Base-by-base conservation (phyloP, 2,329 filamentous ascomycete species). In the Fusarium miscanthi region DNA sequence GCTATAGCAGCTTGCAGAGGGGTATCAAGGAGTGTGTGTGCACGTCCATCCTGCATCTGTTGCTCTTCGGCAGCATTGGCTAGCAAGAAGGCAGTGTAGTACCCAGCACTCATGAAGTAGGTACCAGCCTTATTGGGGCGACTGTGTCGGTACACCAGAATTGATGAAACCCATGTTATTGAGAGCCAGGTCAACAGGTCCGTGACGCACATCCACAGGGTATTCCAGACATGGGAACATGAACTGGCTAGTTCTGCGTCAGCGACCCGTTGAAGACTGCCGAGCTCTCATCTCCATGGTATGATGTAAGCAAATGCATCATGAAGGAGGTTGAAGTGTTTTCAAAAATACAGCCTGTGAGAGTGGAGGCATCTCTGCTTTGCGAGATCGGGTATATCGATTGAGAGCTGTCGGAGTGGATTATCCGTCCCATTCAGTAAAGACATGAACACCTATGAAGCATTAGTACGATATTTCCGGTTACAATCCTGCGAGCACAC, bases 401-500 rank as follows among this genome's bases (percentile, higher is more conserved):
- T 37, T 10, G 48, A 45, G 41, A 58, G 35, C n/a, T 48, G 19
- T 43, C 33, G 40, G 7, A 33, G 25, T 11, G 8, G 17, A 8
- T n/a, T 54, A 41, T 60, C 56, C 16, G 62, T 49, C 48, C 53
- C 66, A 54, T 66, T 71, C 40, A 73, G 51, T 21, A 73, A 40
- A 37, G 65, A 49, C 35, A 74, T 63, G 31, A 75, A 73, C 14
- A 74, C 63, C 73, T 76, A 45, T 10, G 7, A 19, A 4, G 16
- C 8, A 49, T 73, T 30, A 73, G 59, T 23, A 54, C 38, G 6
- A 14, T 38, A 27, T 23, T 21, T 35, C 19, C 21, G 14, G 10
- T 19, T 30, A 5, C 8, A 21, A 27, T 42, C 9, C 11, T 4
- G 13, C 16, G 30, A 30, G 16, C 74, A 42, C 73, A 89, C 88